Evolutionary conservation across 257 asterid species (phyloP), one percentile per base, ranked within the genome.

Genomic region (Solanum clarkiae): DNA sequence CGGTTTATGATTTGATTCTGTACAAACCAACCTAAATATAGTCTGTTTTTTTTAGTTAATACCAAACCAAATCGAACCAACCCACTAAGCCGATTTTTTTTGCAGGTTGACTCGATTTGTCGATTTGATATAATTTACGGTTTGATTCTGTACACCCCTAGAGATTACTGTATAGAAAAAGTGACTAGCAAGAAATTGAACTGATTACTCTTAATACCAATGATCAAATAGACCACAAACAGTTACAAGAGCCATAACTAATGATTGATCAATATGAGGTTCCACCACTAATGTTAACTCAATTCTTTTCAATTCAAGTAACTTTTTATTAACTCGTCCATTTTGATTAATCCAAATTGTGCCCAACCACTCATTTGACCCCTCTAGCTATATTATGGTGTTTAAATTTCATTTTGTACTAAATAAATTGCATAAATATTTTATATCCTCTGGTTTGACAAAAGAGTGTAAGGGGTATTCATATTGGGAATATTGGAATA

Each of bases 201-300:
- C 17, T 42, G 5, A 29, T 13, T 66, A 68, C 26, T 26, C 26
- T 26, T 26, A 26, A 26, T 26, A 1, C 26, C 26, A 26, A 26
- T 26, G 26, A 26, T 26, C 26, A 26, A 26, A 26, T 26, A 92
- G 88, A 17, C 89, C 91, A 86, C 91, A 90, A 8, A 91, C 95
- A 6, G 93, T 79, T 7, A 93, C 92, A 60, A 94, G 88, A 57
- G 97, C 95, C 93, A 94, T 87, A 45, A 90, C 69, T 24, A 92
- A 60, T 54, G 95, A 88, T 26, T 91, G 91, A 87, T 93, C 97
- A 24, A 86, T 81, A 5, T 84, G 90, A 10, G 94, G 89, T 85
- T 94, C 96, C 87, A 93, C 95, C 17, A 82, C 88, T 75, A 94
- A 71, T n/a, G n/a, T n/a, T n/a, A n/a, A n/a, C n/a, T n/a, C n/a